Conservation (phyloP, 305 asterid species). For the Solanum hybrid region DNA sequence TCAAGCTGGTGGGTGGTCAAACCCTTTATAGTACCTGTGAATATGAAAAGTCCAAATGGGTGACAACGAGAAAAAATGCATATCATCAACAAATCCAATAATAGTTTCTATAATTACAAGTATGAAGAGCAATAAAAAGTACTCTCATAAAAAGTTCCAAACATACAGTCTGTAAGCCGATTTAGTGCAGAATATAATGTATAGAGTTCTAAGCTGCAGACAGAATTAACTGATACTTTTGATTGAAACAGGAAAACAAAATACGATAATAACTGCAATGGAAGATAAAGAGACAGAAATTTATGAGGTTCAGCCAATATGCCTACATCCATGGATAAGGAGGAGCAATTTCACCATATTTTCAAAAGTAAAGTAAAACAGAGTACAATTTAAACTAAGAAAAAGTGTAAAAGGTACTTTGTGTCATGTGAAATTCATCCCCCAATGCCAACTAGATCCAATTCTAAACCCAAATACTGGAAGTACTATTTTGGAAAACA, state of each 20-base stretch:
- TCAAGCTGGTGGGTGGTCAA: conserved; percentile 80
- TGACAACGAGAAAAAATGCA: background rate
- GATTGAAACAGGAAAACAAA: background rate
- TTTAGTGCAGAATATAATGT: background rate
- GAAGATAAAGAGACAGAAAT: background rate
- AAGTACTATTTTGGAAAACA: background rate
- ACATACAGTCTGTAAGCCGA: background rate
- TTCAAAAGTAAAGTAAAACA: background rate
- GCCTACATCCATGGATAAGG: background rate
- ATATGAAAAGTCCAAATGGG: conserved; percentile 6
- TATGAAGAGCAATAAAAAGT: background rate
- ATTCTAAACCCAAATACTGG: background rate
- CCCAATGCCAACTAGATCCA: background rate
- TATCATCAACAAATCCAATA: background rate
- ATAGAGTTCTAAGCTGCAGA: background rate
- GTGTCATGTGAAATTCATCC: background rate
- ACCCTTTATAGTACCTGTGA: conserved; percentile 86
- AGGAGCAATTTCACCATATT: background rate
- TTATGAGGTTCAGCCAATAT: background rate
- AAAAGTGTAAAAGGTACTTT: background rate
- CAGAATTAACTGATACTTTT: background rate
- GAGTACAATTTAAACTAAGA: background rate
- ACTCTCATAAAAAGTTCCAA: background rate
- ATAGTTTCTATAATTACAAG: background rate
- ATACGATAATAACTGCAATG: background rate